Percentiles rank a stretch among this genome's conserved stretches.
Evolutionary conservation across 805 yeast genomes (phyloP).

Genomic region (Kodamaea laetipori): DNA sequence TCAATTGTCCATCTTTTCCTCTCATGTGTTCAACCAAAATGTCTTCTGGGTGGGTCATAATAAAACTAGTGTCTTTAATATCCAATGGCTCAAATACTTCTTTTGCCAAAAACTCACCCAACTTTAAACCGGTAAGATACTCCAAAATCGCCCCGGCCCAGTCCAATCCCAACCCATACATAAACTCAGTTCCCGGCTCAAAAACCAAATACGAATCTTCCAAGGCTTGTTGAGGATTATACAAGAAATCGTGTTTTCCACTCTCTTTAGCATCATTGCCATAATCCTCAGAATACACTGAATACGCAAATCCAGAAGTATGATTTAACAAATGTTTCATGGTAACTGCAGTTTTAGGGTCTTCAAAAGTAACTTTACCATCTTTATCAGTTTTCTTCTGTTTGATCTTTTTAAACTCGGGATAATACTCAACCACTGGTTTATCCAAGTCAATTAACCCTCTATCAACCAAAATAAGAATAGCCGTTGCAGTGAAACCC

Average conservation of each 20-base stretch:
- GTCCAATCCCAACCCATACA: slow-evolving; percentile 40
- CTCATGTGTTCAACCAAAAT: not conserved
- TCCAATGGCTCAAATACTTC: slow-evolving; percentile 37
- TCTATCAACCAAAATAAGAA: slow-evolving; percentile 34
- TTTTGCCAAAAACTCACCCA: slow-evolving; percentile 36
- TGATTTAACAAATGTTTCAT: slow-evolving; percentile 32
- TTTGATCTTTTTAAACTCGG: slow-evolving; percentile 29
- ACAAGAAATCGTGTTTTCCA: not conserved
- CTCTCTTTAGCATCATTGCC: not conserved
- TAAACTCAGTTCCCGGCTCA: slow-evolving; percentile 43
- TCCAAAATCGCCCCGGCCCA: slow-evolving; percentile 41
- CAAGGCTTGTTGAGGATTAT: not conserved
- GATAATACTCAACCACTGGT: slow-evolving; percentile 34
- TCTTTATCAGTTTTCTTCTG: slow-evolving; percentile 19
- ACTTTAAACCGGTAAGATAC: slow-evolving; percentile 31
- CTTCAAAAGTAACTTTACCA: slow-evolving; percentile 25
- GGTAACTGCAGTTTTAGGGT: slow-evolving; percentile 32
- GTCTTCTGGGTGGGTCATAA: not conserved
- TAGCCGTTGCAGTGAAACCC: slow-evolving; percentile 36
- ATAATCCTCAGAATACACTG: slow-evolving; percentile 16
- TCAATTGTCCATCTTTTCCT: not conserved
- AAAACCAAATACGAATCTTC: slow-evolving; percentile 10
- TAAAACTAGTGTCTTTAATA: not conserved
- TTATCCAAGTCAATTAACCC: slow-evolving; percentile 34
- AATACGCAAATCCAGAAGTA: slow-evolving; percentile 30